Percentiles rank a stretch among this genome's conserved stretches.
phyloP scores from a whole-genome alignment of 1,284 basidiomycete genomes.

The Austroboletus niveus region DNA sequence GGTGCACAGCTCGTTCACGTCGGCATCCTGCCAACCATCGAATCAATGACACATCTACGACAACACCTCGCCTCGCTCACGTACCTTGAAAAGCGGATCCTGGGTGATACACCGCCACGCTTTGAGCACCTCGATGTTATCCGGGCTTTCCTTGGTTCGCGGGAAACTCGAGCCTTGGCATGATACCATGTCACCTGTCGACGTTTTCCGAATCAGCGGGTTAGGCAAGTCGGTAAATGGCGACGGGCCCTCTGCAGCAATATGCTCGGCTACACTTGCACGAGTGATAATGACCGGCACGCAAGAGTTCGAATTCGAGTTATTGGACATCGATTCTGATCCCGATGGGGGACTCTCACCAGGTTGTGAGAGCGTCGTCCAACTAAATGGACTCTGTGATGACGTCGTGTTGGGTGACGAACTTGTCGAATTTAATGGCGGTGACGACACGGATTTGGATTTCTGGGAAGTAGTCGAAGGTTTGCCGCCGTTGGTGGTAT shows the following conservation, averaged over 20 bases:
- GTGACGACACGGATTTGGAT: slow-evolving; percentile 13
- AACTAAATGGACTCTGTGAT: slow-evolving; percentile 41
- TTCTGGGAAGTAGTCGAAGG: slow-evolving; percentile 16
- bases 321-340: slow-evolving; percentile 17
- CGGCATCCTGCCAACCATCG: slow-evolving; percentile 52
- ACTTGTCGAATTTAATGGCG: slow-evolving; percentile 27
- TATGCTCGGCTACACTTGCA: slow-evolving; percentile 48
- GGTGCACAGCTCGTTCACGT: slow-evolving; percentile 71
- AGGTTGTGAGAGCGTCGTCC: slow-evolving; percentile 22
- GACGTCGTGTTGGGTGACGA: slow-evolving; percentile 35
- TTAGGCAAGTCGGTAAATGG: slow-evolving; percentile 41
- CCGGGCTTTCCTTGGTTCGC: slow-evolving; percentile 62
- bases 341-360: slow-evolving; percentile 30
- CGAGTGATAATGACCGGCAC: slow-evolving; percentile 55
- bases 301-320: slow-evolving; percentile 4
- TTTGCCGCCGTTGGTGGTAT: slow-evolving; percentile 31
- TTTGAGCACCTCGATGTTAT: slow-evolving; percentile 71
- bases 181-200: slow-evolving; percentile 47
- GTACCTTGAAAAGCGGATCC: slow-evolving; percentile 69
- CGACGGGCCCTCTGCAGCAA: slow-evolving; percentile 50
- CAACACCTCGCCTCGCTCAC: slow-evolving; percentile 16
- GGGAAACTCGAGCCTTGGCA: slow-evolving; percentile 66
- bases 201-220: slow-evolving; percentile 26
- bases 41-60: slow-evolving; percentile 5
- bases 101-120: slow-evolving; percentile 75